Base-by-base conservation (phyloP, 345 rosid species). In the Citropsis articulata region DNA sequence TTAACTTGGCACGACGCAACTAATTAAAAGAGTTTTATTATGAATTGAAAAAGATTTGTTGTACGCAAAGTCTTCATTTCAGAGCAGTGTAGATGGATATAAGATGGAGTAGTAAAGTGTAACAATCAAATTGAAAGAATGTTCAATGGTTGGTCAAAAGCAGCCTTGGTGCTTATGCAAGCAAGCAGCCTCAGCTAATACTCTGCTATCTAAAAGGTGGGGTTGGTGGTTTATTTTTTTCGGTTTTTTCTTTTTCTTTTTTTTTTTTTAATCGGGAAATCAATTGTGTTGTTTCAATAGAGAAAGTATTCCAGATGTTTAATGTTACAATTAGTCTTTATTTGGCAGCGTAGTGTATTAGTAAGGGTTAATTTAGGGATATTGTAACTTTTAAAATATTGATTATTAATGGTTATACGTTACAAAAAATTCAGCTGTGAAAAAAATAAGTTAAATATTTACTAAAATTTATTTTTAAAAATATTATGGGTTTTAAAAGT, bases 101-200 rank as follows among this genome's bases (percentile, higher is more conserved):
- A 19, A 70, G 24, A 9, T 10, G 65, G 65, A 9, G 76, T 63
- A 74, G 87, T n/a, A 74, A 82, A 79, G 78, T 53, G 83, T 75
- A 53, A 60, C 78, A 21, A 77, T 85, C 85, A 66, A 50, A 14
- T 53, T 22, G 0, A 18, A 53, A 53, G 19, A 18, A 53, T 4
- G 22, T 53, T 53, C 22, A 4, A 18, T 22, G 79, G 78, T 82
- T 80, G 88, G 88, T 82, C 85, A 53, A 38, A 10, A 53, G 75
- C 25, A 56, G 42, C 38, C 74, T 30, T 8, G 2, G 19, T 21
- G 67, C 7, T 19, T 7, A 3, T 55, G 27, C 8, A 22, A 30
- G 30, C 69, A 18, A 53, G 12, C 81, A 25, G 36, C 79, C 55
- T 69, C 33, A 7, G 13, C 4, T 7, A 2, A 61, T 5, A 19